Evolutionary conservation across 192 early-diverging fungal species (phyloP).

Genomic region (Entophlyctis helioformis): DNA sequence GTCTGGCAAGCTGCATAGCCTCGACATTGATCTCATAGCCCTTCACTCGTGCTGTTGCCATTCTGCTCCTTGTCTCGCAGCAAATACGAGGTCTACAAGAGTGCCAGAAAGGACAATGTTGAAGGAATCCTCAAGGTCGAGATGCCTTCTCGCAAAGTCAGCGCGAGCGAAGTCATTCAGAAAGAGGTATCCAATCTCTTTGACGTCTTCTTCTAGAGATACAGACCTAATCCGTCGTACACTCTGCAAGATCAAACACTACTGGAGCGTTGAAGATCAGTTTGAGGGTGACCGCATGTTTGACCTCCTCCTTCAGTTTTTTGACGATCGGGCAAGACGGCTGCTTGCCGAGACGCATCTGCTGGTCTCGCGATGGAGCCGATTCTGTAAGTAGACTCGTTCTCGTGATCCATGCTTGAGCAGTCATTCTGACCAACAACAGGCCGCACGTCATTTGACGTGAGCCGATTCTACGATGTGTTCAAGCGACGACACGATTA

Average conservation of each 20-base stretch:
- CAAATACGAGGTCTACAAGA: slow-evolving; percentile 28
- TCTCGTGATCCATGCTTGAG: not conserved
- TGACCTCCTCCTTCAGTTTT: slow-evolving; percentile 20
- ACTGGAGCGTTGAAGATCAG: slow-evolving; percentile 25
- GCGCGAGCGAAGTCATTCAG: slow-evolving; percentile 5
- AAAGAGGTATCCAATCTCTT: slow-evolving; percentile 20
- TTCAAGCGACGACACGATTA: slow-evolving; percentile 27
- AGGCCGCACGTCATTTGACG: slow-evolving; percentile 26
- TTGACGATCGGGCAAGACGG: slow-evolving; percentile 13
- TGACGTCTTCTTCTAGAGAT: not conserved
- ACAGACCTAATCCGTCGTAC: not conserved
- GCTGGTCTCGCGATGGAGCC: slow-evolving; percentile 32
- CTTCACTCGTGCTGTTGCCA: no score
- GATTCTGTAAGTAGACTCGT: slow-evolving; percentile 29
- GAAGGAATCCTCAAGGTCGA: slow-evolving; percentile 20
- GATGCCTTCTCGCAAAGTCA: slow-evolving; percentile 9
- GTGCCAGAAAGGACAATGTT: slow-evolving; percentile 18
- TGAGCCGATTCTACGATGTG: slow-evolving; percentile 9
- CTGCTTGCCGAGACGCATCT: slow-evolving; percentile 24
- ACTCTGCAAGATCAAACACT: slow-evolving; percentile 12
- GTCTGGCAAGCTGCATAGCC: no score
- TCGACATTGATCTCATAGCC: no score
- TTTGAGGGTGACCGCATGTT: slow-evolving; percentile 9
- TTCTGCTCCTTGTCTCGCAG: no score
- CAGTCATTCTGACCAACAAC: slow-evolving; percentile 2